Evolutionary conservation across 768 basidiomycete genomes (phyloP).

Genomic region (Hygrophorus pudorinus): DNA sequence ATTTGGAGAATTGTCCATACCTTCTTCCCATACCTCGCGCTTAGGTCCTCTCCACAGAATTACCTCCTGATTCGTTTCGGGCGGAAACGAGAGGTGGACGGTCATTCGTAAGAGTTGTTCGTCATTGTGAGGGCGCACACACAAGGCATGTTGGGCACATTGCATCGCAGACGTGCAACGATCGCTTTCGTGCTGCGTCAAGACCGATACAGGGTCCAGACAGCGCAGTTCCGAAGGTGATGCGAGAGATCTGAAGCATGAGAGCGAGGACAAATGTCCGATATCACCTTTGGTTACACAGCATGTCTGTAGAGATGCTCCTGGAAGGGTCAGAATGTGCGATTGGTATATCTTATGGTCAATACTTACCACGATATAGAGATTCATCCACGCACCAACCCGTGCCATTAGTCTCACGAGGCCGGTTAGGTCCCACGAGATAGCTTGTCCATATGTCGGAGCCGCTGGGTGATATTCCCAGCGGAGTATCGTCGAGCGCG

Average conservation of each 20-base stretch:
- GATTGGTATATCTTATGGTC: not conserved
- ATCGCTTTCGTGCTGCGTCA: slow-evolving; percentile 22
- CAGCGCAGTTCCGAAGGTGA: slow-evolving; percentile 30
- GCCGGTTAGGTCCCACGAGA: slow-evolving; percentile 20
- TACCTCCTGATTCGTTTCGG: slow-evolving; percentile 21
- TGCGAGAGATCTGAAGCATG: slow-evolving; percentile 36
- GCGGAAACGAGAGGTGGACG: slow-evolving; percentile 16
- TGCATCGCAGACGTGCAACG: slow-evolving; percentile 32
- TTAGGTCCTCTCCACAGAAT: slow-evolving; percentile 70
- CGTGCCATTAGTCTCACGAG: slow-evolving; percentile 7
- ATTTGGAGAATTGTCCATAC: slow-evolving; percentile 23
- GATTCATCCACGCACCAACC: slow-evolving; percentile 55
- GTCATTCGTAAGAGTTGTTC: slow-evolving; percentile 50
- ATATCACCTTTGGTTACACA: slow-evolving; percentile 15
- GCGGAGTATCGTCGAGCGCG: slow-evolving; percentile 49
- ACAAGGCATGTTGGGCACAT: slow-evolving; percentile 28
- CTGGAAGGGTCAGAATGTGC: slow-evolving; percentile 4
- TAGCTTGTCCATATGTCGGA: slow-evolving; percentile 38
- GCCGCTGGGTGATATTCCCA: slow-evolving; percentile 21
- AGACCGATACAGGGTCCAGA: slow-evolving; percentile 46
- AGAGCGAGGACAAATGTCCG: slow-evolving; percentile 12
- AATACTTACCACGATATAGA: slow-evolving; percentile 20
- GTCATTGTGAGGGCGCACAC: slow-evolving; percentile 40
- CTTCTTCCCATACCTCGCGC: slow-evolving; percentile 56
- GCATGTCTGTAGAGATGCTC: slow-evolving; percentile 12